Conservation (phyloP, 495 filamentous ascomycete genomes). For the Physcia stellaris region DNA sequence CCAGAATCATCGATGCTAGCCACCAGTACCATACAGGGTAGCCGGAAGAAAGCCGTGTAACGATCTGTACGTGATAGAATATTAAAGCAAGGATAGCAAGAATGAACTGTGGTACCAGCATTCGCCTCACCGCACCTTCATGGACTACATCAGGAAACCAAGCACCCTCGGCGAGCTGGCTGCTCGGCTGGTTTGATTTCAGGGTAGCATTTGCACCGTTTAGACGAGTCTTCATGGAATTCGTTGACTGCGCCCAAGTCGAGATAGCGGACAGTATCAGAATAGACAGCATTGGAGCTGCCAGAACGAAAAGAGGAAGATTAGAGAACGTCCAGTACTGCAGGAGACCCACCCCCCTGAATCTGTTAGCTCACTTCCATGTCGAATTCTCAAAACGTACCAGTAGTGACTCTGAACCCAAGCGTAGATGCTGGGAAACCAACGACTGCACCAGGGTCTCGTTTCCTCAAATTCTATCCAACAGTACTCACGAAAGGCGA, state of each 20-base stretch:
- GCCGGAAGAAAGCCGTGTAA: constrained; percentile 75
- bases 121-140: constrained; percentile 36
- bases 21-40: constrained; percentile 89
- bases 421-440: constrained; percentile 71
- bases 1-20: constrained; percentile 35
- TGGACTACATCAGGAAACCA: constrained; percentile 20
- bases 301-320: constrained; percentile 75
- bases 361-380: constrained; percentile 6
- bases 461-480: constrained; percentile 13
- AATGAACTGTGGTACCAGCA: constrained; percentile 57
- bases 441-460: constrained; percentile 61
- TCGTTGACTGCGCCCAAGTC: constrained; percentile 21
- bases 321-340: constrained; percentile 85
- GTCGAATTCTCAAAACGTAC: constrained; percentile 29
- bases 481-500: constrained; percentile 69
- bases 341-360: constrained; percentile 74
- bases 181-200: constrained; percentile 13
- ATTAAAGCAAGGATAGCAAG: constrained; percentile 59
- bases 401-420: constrained; percentile 87
- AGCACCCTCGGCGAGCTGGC: constrained; percentile 5
- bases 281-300: constrained; percentile 62
- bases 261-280: constrained; percentile 46
- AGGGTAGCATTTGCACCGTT: not conserved
- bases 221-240: not conserved
- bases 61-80: constrained; percentile 84